Percentiles rank a stretch among this genome's conserved stretches.
These are phyloP conservation scores for Thalassiosira gravida DNA, from an alignment of 352 stramenopile species.

Conservation along the genomic window DNA sequence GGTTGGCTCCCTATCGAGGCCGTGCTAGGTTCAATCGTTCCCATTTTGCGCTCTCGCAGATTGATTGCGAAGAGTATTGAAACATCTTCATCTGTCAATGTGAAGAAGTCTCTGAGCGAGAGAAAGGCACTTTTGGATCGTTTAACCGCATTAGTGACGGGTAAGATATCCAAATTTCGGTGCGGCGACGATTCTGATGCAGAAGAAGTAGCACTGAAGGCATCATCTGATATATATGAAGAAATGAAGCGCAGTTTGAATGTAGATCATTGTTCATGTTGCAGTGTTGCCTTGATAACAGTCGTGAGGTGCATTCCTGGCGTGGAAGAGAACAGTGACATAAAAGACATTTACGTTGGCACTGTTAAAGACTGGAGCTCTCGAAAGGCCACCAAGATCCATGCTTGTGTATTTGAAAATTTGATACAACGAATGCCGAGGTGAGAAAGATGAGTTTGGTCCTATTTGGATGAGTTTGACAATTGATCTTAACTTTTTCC, in stretches of 20 bases:
- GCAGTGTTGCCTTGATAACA: slow-evolving; percentile 60
- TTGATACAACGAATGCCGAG: slow-evolving; percentile 59
- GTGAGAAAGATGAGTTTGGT: too few relatives aligned
- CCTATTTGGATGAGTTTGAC: too few relatives aligned
- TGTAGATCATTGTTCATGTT: slow-evolving; percentile 63
- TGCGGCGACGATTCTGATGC: slow-evolving; percentile 26
- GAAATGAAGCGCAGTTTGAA: slow-evolving; percentile 44
- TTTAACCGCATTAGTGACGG: slow-evolving; percentile 66
- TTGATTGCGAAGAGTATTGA: slow-evolving; percentile 58
- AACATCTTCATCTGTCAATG: slow-evolving; percentile 35
- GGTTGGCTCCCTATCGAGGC: slow-evolving; percentile 55
- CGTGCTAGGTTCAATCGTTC: slow-evolving; percentile 58
- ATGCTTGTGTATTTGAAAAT: slow-evolving; percentile 71
- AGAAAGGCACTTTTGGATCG: slow-evolving; percentile 66
- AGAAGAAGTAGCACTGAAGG: slow-evolving; percentile 34
- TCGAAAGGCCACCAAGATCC: slow-evolving; percentile 62
- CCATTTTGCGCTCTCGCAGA: slow-evolving; percentile 63
- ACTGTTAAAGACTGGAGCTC: slow-evolving; percentile 70
- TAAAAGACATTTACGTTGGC: slow-evolving; percentile 42
- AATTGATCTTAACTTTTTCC: too few relatives aligned
- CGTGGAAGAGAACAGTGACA: slow-evolving; percentile 28
- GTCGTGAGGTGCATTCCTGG: slow-evolving; percentile 49
- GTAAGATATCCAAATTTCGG: slow-evolving; percentile 72
- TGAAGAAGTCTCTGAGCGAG: slow-evolving; percentile 55
- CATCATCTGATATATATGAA: slow-evolving; percentile 43